Evolutionary conservation across 352 stramenopile genomes (phyloP).

Genomic region (Pythium vanterpoolii): DNA sequence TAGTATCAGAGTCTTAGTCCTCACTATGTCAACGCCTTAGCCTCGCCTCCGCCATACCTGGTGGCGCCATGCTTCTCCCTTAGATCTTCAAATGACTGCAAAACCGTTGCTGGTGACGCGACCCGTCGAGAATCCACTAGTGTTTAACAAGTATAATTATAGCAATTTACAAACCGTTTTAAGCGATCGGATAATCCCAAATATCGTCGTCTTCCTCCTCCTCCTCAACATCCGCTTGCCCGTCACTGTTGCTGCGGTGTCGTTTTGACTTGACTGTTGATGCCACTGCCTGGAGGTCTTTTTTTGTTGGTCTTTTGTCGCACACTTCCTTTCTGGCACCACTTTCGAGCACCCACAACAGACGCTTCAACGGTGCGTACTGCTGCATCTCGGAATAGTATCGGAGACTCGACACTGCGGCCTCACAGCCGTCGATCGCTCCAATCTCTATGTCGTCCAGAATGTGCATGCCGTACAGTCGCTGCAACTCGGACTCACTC

Average conservation of each 20-base stretch:
- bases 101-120: too few relatives aligned
- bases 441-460: conserved; percentile 39
- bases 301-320: conserved; percentile 20
- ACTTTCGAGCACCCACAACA: conserved; percentile 63
- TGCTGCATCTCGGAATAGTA: conserved; percentile 55
- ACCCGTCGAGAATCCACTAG: too few relatives aligned
- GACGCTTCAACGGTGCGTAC: conserved; percentile 43
- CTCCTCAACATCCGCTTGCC: conserved; percentile 27
- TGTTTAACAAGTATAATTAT: not conserved
- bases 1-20: not conserved
- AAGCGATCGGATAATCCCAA: conserved; percentile 58
- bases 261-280: not conserved
- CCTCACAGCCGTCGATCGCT: conserved; percentile 20
- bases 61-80: conserved; percentile 1
- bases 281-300: not conserved
- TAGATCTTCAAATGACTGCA: not conserved
- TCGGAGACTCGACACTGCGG: conserved; percentile 33
- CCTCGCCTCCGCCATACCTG: not conserved
- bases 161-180: conserved; percentile 2
- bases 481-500: conserved; percentile 48
- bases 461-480: conserved; percentile 36
- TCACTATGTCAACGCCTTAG: not conserved
- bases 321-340: conserved; percentile 26
- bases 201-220: conserved; percentile 50
- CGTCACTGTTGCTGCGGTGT: not conserved